phyloP scores from a whole-genome alignment of 164 flowering plant genomes.

The Taxillus chinensis region DNA sequence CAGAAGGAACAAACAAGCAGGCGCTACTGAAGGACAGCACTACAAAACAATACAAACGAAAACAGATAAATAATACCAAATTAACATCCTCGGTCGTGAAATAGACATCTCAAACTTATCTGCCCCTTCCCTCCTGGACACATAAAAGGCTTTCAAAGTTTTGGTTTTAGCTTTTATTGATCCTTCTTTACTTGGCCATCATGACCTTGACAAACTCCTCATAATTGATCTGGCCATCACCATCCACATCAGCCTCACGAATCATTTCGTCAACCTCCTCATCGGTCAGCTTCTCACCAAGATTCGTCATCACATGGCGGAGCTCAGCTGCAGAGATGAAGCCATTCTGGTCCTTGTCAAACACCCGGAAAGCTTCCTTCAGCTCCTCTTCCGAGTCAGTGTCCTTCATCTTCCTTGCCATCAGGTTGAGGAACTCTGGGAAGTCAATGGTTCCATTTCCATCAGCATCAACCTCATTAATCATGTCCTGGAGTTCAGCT shows the following conservation, averaged over 20 bases:
- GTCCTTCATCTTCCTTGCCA: slow-evolving; percentile 8
- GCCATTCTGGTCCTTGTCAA: slow-evolving; percentile 8
- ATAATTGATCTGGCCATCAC: slow-evolving; percentile 7
- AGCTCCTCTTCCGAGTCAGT: slow-evolving; percentile 7
- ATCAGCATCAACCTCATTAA: slow-evolving; percentile 4
- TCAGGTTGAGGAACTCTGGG: slow-evolving; percentile 6
- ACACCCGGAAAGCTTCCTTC: slow-evolving; percentile 5
- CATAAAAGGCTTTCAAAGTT: background rate
- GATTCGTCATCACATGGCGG: slow-evolving; percentile 3
- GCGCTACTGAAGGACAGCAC: background rate
- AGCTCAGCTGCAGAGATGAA: slow-evolving; percentile 6
- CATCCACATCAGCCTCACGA: slow-evolving; percentile 2
- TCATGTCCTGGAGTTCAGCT: background rate
- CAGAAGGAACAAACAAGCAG: background rate
- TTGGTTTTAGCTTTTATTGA: background rate
- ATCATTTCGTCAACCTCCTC: slow-evolving; percentile 4
- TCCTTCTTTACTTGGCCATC: slow-evolving; percentile 5
- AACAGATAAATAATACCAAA: background rate
- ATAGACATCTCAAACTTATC: slow-evolving; percentile 2
- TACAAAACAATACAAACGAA: slow-evolving; percentile 1
- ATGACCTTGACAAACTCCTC: slow-evolving; percentile 7
- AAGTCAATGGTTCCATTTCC: slow-evolving; percentile 4
- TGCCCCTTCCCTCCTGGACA: background rate
- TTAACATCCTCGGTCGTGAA: background rate
- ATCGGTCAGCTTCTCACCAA: slow-evolving; percentile 2